Conservation (phyloP, 169 alveolate genomes). For the Plasmodium knowlesi region DNA sequence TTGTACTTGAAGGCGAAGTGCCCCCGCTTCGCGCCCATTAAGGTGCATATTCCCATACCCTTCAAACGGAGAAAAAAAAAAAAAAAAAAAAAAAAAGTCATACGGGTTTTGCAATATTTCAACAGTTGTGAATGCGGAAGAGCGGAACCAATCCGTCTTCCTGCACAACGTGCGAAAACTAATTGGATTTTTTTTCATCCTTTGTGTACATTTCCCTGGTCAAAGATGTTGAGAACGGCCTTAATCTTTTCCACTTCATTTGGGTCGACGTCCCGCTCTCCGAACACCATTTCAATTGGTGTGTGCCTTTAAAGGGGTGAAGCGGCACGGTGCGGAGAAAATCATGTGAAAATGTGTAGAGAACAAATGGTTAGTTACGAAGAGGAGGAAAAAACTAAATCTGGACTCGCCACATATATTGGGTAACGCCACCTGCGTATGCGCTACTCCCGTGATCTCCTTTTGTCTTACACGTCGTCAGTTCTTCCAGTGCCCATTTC, state of each 20-base stretch:
- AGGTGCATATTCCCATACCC: slow-evolving; percentile 78
- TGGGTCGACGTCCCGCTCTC: slow-evolving; percentile 74
- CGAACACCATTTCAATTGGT: slow-evolving; percentile 78
- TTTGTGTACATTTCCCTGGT: slow-evolving; percentile 75
- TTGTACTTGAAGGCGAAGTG: slow-evolving; percentile 77
- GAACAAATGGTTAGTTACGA: not conserved
- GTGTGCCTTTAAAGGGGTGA: slow-evolving; percentile 35
- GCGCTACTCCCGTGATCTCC: not conserved
- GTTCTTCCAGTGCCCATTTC: slow-evolving; percentile 77
- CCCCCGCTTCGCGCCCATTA: slow-evolving; percentile 78
- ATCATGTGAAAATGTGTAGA: not conserved
- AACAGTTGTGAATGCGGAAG: not conserved
- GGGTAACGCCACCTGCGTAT: not conserved
- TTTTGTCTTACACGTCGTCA: slow-evolving; percentile 59
- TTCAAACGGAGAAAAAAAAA: not conserved
- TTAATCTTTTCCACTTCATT: slow-evolving; percentile 75
- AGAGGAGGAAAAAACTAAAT: not conserved
- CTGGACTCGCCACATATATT: not conserved
- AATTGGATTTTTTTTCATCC: not conserved
- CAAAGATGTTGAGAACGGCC: slow-evolving; percentile 68
- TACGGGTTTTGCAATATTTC: not conserved
- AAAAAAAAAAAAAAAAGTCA: not conserved
- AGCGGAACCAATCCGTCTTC: not conserved
- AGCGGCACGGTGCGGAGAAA: not conserved
- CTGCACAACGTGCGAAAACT: not conserved